Evolutionary conservation across 345 rosid species (phyloP).

Genomic region (Bretschneidera sinensis): DNA sequence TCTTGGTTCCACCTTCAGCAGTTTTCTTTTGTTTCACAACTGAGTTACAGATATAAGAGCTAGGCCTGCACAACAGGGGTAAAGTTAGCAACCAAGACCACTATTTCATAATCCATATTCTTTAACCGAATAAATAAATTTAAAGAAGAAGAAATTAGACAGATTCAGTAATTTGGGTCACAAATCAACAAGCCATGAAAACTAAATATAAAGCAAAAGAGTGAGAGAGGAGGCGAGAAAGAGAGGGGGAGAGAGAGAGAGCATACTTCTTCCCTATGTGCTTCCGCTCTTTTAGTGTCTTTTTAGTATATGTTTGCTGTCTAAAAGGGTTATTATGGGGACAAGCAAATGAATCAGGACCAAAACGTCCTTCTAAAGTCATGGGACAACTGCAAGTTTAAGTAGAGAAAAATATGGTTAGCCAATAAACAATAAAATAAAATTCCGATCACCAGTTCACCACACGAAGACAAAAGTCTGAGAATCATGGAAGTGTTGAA

Average conservation of each 20-base stretch:
- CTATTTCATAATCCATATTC: neutral
- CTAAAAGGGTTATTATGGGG: constrained; percentile 25
- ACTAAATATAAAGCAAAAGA: too few species aligned
- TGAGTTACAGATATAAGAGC: constrained; percentile 28
- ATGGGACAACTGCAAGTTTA: constrained; percentile 36
- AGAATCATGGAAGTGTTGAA: neutral
- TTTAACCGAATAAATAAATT: too few species aligned
- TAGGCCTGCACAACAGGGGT: constrained; percentile 39
- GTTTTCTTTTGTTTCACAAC: constrained; percentile 49
- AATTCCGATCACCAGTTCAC: neutral
- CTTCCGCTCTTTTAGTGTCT: constrained; percentile 34
- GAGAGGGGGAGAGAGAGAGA: constrained; percentile 8
- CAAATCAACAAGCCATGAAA: neutral
- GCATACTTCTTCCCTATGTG: constrained; percentile 50
- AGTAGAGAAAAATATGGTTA: neutral
- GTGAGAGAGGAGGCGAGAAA: neutral
- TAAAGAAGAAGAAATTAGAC: too few species aligned
- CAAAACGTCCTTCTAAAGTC: constrained; percentile 32
- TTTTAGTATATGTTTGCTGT: constrained; percentile 25
- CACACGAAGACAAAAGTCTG: neutral
- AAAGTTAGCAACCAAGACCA: constrained; percentile 10
- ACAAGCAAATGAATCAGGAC: constrained; percentile 30
- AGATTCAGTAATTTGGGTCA: neutral
- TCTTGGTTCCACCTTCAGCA: constrained; percentile 60
- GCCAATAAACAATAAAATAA: neutral